A percentile compares a stretch with the other conserved stretches of the same genome.
These are phyloP conservation scores for Coix lacrymajobi DNA, from an alignment of 176 grass and related monocot genomes.

Conservation along the genomic window DNA sequence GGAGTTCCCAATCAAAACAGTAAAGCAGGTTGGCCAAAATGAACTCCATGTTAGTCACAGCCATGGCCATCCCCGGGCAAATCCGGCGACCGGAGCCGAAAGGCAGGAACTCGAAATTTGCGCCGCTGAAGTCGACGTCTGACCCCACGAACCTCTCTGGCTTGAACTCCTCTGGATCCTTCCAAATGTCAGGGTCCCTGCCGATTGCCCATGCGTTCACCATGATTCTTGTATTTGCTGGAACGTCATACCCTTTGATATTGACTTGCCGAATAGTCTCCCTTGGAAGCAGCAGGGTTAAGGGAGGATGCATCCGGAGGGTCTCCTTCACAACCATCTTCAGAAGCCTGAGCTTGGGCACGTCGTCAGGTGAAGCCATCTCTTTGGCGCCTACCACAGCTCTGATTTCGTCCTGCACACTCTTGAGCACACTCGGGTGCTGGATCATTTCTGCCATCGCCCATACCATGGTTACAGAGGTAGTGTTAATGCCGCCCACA, in stretches of 20 bases:
- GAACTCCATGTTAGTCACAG: conserved; percentile 9
- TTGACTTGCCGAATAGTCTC: not conserved
- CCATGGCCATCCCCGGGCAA: conserved; percentile 29
- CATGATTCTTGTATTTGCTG: not conserved
- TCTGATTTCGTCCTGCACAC: conserved; percentile 8
- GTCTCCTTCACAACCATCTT: conserved; percentile 29
- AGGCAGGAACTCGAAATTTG: conserved; percentile 15
- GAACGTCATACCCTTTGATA: conserved; percentile 14
- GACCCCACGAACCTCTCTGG: not conserved
- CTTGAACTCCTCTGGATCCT: not conserved
- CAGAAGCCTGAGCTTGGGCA: conserved; percentile 8
- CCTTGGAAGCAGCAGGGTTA: conserved; percentile 29
- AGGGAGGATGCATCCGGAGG: conserved; percentile 24
- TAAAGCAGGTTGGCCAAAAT: conserved; percentile 15
- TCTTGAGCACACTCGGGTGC: conserved; percentile 1
- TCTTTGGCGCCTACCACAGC: not conserved
- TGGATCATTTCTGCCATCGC: conserved; percentile 28
- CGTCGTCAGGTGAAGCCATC: not conserved
- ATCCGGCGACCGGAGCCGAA: conserved; percentile 38
- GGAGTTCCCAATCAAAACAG: conserved; percentile 4
- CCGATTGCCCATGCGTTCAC: conserved; percentile 28
- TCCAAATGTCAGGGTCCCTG: not conserved
- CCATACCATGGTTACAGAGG: not conserved
- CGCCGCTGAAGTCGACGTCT: not conserved
- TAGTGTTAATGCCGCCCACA: not conserved